Percentiles rank a stretch among this genome's conserved stretches.
Conservation (phyloP, 768 basidiomycete genomes). For the Brasilioporus rufonigricans region DNA sequence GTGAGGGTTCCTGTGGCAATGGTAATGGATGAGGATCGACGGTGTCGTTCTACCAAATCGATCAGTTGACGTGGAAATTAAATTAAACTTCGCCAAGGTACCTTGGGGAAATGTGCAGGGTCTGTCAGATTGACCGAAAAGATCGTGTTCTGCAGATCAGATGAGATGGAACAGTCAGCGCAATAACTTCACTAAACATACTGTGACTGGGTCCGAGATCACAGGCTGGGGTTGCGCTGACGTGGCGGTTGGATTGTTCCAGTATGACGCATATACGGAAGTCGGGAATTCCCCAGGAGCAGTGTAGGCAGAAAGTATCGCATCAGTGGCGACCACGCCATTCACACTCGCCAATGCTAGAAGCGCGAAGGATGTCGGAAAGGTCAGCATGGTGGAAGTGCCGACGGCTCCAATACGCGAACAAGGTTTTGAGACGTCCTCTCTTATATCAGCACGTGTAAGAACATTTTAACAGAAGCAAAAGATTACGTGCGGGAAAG, state of each 20-base stretch:
- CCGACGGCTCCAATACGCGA: background rate
- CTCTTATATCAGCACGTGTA: too few species aligned
- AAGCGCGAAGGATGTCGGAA: constrained; percentile 10
- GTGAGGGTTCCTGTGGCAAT: constrained; percentile 29
- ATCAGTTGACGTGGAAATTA: background rate
- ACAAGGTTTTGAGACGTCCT: too few species aligned
- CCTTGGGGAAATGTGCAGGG: constrained; percentile 56
- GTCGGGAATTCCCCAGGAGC: constrained; percentile 61
- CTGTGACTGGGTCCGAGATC: constrained; percentile 65
- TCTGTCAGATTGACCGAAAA: constrained; percentile 60
- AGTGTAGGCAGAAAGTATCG: constrained; percentile 43
- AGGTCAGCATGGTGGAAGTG: constrained; percentile 15
- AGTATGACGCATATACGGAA: constrained; percentile 56
- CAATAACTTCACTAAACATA: constrained; percentile 27
- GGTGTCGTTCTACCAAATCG: constrained; percentile 36
- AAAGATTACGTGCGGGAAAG: too few species aligned
- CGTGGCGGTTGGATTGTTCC: constrained; percentile 67
- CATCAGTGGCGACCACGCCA: constrained; percentile 6
- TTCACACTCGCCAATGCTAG: constrained; percentile 8
- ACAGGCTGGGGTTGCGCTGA: constrained; percentile 69
- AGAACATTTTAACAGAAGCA: too few species aligned
- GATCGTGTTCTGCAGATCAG: constrained; percentile 42
- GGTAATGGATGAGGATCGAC: constrained; percentile 46
- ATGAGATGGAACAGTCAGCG: background rate
- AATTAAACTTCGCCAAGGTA: constrained; percentile 6